These are phyloP conservation scores for Pugionium cornutum DNA, from an alignment of 345 rosid species.

Conservation along the genomic window DNA sequence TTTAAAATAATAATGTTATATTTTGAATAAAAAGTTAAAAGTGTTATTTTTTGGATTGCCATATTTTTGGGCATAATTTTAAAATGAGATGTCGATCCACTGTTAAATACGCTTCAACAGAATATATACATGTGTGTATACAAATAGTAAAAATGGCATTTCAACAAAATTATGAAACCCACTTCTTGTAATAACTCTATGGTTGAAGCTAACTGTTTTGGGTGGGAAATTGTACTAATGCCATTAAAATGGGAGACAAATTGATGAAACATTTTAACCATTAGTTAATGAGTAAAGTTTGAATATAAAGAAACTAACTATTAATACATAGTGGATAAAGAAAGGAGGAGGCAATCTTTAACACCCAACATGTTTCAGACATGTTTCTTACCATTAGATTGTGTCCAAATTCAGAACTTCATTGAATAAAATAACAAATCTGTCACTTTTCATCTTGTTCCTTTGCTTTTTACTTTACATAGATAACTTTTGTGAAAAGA, in stretches of 20 bases:
- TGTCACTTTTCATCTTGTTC: constrained; percentile 28
- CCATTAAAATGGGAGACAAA: constrained; percentile 41
- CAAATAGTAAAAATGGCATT: constrained; percentile 24
- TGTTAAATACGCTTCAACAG: constrained; percentile 9
- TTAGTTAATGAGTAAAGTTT: constrained; percentile 30
- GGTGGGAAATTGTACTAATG: constrained; percentile 38
- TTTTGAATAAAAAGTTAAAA: too few relatives aligned
- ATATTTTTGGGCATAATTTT: not conserved
- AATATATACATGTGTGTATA: not conserved
- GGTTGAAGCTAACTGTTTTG: constrained; percentile 39
- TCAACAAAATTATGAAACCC: constrained; percentile 38
- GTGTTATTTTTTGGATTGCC: too few relatives aligned
- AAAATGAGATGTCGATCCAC: not conserved
- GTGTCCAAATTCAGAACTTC: constrained; percentile 35
- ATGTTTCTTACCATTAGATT: constrained; percentile 42
- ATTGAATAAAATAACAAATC: constrained; percentile 22
- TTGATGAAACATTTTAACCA: constrained; percentile 31
- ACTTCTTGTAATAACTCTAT: constrained; percentile 29
- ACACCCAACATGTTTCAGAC: constrained; percentile 42
- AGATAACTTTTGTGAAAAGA: constrained; percentile 34
- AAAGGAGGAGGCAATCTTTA: constrained; percentile 35
- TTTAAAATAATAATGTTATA: too few relatives aligned
- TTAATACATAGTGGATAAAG: constrained; percentile 33
- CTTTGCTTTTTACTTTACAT: not conserved
- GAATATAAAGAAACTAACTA: constrained; percentile 27